These are phyloP conservation scores for Dalechampia spathulata DNA, from an alignment of 441 rosid species.

Conservation along the genomic window DNA sequence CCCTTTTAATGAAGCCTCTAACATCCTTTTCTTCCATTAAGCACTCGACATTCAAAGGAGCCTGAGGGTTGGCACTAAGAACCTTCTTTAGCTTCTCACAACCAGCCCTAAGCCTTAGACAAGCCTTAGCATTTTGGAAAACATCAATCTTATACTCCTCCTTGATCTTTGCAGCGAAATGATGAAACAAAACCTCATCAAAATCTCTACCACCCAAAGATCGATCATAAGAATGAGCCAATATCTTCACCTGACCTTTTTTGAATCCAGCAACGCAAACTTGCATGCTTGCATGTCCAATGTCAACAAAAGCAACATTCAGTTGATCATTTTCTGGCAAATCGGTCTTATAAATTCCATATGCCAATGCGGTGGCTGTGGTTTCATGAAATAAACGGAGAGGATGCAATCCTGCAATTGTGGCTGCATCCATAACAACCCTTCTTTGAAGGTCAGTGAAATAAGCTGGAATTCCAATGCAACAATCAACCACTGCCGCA, in stretches of 20 bases:
- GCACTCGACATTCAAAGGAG: constrained; percentile 89
- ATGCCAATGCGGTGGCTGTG: constrained; percentile 91
- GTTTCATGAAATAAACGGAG: constrained; percentile 83
- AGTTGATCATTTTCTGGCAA: constrained; percentile 75
- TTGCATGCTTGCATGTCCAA: constrained; percentile 94
- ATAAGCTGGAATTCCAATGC: constrained; percentile 93
- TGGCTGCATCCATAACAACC: constrained; percentile 91
- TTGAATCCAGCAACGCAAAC: constrained; percentile 89
- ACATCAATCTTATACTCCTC: constrained; percentile 92
- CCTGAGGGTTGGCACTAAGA: constrained; percentile 89
- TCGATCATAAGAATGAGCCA: constrained; percentile 74
- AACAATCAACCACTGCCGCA: constrained; percentile 88
- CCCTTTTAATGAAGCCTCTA: constrained; percentile 77
- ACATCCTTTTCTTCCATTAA: constrained; percentile 98
- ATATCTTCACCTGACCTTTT: constrained; percentile 73
- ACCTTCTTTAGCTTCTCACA: constrained; percentile 94
- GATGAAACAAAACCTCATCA: constrained; percentile 75
- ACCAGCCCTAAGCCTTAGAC: constrained; percentile 70
- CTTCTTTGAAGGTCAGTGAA: constrained; percentile 93
- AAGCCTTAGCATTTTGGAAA: constrained; percentile 77
- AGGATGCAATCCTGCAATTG: constrained; percentile 91
- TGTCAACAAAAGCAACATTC: constrained; percentile 88
- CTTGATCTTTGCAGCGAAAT: constrained; percentile 77
- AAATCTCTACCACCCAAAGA: constrained; percentile 92
- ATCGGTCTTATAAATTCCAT: constrained; percentile 96